Conservation (phyloP, 169 alveolate species). For the Plasmodium relictum region DNA sequence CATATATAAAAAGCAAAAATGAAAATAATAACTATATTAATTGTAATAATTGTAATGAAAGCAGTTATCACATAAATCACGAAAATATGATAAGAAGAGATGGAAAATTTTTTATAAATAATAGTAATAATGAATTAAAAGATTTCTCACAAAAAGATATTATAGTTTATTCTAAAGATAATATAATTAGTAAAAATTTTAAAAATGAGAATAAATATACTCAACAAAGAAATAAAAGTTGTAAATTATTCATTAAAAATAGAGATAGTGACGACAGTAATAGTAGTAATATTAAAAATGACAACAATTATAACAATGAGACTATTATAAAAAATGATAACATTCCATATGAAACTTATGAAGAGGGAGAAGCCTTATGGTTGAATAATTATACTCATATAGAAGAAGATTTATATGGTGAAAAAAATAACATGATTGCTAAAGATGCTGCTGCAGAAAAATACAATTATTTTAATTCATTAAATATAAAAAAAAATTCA, state of each 20-base stretch:
- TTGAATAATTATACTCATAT: slow-evolving; percentile 1
- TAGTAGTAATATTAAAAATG: no score
- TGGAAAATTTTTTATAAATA: background rate
- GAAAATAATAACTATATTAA: background rate
- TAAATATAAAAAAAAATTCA: background rate
- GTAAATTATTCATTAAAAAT: no score
- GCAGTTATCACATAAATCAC: background rate
- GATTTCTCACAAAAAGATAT: no score
- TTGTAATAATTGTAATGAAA: slow-evolving; percentile 9
- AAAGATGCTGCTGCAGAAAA: background rate
- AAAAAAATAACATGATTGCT: background rate
- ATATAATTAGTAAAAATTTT: no score
- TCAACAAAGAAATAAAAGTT: no score
- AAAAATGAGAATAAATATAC: no score
- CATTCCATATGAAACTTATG: background rate
- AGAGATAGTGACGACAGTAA: no score
- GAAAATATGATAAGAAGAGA: background rate
- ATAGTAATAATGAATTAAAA: background rate
- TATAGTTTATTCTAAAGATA: no score
- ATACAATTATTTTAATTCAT: background rate
- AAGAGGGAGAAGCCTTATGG: slow-evolving; percentile 57
- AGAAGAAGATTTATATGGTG: background rate
- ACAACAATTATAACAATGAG: no score
- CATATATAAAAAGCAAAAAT: slow-evolving; percentile 13
- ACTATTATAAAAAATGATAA: no score